These are phyloP conservation scores for Allomyces macrogynus DNA, from an alignment of 192 early-diverging fungal species.

Conservation along the genomic window DNA sequence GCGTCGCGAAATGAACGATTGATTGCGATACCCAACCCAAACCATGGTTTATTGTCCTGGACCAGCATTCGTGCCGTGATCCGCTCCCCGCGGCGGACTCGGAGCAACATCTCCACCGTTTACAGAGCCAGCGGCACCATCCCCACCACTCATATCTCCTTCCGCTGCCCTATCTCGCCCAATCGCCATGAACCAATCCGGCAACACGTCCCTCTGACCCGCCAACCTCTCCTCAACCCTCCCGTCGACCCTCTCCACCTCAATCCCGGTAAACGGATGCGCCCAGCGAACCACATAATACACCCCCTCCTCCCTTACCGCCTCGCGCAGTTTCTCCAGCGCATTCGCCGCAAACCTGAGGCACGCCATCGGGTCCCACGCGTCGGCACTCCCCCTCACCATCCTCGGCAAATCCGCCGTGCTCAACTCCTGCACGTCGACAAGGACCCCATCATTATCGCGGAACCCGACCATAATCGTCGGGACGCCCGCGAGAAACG, in stretches of 20 bases:
- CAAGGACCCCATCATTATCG: conserved; percentile 43
- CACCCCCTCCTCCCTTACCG: background rate
- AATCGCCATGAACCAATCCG: background rate
- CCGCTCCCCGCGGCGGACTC: too few relatives aligned
- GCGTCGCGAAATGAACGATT: too few relatives aligned
- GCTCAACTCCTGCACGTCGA: conserved; percentile 34
- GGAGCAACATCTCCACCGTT: too few relatives aligned
- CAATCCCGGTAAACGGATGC: background rate
- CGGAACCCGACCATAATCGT: conserved; percentile 67
- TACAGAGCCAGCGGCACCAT: too few relatives aligned
- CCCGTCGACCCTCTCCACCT: background rate
- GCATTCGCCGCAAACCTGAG: background rate
- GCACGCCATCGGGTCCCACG: background rate
- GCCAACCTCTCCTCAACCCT: background rate
- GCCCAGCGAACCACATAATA: background rate
- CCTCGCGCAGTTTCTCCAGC: background rate
- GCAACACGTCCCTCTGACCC: background rate
- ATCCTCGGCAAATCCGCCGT: conserved; percentile 63
- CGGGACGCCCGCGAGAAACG: conserved; percentile 72
- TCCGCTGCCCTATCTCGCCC: too few relatives aligned
- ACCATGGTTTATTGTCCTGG: too few relatives aligned
- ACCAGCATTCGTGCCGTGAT: too few relatives aligned
- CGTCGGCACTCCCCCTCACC: conserved; percentile 20
- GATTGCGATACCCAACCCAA: too few relatives aligned
- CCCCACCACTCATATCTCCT: too few relatives aligned